Evolutionary conservation across 176 grass and related monocot genomes (phyloP).

Genomic region (Chloris gayana): DNA sequence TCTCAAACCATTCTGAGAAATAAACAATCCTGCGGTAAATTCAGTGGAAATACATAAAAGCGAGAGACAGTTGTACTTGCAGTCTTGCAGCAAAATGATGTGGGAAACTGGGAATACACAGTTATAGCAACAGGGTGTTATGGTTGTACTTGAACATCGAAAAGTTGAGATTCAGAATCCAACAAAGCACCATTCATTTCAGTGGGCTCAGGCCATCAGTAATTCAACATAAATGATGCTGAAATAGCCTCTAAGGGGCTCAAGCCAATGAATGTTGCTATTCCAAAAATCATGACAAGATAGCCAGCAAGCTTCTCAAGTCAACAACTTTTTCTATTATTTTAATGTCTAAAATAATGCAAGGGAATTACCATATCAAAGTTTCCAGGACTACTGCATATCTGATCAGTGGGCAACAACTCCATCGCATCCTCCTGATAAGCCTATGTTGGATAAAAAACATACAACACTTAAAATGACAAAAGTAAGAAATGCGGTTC

Average conservation of each 20-base stretch:
- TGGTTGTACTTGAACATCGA: not conserved
- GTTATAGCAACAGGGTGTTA: not conserved
- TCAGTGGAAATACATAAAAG: constrained; percentile 8
- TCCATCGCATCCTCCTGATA: constrained; percentile 62
- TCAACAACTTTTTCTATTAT: not conserved
- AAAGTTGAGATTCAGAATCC: not conserved
- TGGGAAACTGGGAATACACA: no score
- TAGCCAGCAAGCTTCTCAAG: not conserved
- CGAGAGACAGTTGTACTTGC: not conserved
- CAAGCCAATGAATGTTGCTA: not conserved
- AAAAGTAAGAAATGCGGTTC: not conserved
- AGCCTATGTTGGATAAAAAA: constrained; percentile 43
- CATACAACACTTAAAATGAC: constrained; percentile 6
- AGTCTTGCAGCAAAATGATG: not conserved
- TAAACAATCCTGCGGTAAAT: constrained; percentile 14
- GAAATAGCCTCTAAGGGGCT: not conserved
- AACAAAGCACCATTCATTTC: not conserved
- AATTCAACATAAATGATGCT: constrained; percentile 2
- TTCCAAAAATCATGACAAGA: not conserved
- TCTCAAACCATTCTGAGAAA: not conserved
- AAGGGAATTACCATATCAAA: constrained; percentile 56
- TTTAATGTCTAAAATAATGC: constrained; percentile 12
- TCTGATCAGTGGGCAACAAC: constrained; percentile 46
- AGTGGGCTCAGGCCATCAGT: constrained; percentile 1
- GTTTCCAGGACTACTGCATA: constrained; percentile 30